Percentiles rank a stretch among this genome's conserved stretches.
Conservation (phyloP, 805 yeast genomes). For the Jamesozyma spencerorum region DNA sequence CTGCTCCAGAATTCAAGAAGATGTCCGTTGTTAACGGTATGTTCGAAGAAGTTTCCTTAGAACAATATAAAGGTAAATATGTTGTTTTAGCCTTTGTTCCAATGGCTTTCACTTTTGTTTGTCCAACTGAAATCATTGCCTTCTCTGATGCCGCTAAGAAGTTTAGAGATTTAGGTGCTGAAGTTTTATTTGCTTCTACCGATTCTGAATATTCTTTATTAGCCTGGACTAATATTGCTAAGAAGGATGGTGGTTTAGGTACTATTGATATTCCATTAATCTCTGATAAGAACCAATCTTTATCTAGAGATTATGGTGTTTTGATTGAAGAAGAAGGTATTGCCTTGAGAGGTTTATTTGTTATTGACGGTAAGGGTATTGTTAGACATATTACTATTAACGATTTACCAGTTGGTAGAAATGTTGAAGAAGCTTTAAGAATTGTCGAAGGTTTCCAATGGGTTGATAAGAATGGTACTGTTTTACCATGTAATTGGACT, state of each 20-base stretch:
- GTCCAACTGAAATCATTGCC: conserved; percentile 99
- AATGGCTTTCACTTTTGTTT: conserved; percentile 97
- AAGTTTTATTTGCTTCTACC: conserved; percentile 91
- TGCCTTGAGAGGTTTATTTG: conserved; percentile 95
- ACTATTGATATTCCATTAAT: conserved; percentile 87
- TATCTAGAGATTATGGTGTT: conserved; percentile 95
- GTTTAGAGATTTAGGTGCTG: conserved; percentile 79
- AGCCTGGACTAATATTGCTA: conserved; percentile 96
- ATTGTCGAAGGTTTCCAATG: conserved; percentile 98
- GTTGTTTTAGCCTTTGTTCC: conserved; percentile 95
- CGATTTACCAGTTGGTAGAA: conserved; percentile 99
- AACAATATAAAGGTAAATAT: conserved; percentile 97
- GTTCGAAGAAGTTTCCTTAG: conserved; percentile 90
- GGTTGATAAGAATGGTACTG: conserved; percentile 98
- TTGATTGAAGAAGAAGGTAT: conserved; percentile 92
- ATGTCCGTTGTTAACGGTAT: conserved; percentile 96
- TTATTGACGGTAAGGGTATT: conserved; percentile 91
- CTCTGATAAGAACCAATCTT: conserved; percentile 93
- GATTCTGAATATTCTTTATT: conserved; percentile 96
- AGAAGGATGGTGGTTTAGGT: conserved; percentile 98
- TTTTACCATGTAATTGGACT: conserved; percentile 99
- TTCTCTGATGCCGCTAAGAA: conserved; percentile 91
- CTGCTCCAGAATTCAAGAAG: conserved; percentile 93
- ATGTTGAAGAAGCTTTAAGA: conserved; percentile 96
- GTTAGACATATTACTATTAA: conserved; percentile 96